phyloP scores from a whole-genome alignment of 495 filamentous ascomycete species.

The Penicillium bovifimosum region DNA sequence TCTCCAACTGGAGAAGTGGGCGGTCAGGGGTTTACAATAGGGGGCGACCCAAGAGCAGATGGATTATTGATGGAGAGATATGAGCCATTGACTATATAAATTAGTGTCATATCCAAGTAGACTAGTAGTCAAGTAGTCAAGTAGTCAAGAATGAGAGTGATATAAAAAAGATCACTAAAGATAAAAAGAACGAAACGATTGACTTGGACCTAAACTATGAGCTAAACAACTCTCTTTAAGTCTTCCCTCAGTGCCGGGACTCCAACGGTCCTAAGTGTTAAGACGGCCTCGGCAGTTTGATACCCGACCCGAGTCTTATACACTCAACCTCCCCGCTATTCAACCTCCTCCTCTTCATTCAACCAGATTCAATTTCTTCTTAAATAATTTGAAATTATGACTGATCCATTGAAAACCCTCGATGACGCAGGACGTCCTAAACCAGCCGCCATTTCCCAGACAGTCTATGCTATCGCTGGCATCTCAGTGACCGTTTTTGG shows the following conservation, averaged over 20 bases:
- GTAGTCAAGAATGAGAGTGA: no score
- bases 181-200: no score
- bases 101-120: no score
- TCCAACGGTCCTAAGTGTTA: no score
- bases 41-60: not conserved
- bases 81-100: no score
- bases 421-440: conserved; percentile 19
- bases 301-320: conserved; percentile 12
- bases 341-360: not conserved
- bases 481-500: conserved; percentile 75
- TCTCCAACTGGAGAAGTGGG: conserved; percentile 26
- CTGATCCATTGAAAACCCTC: conserved; percentile 34
- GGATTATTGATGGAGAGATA: no score
- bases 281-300: no score
- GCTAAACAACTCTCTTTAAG: no score
- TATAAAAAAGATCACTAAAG: no score
- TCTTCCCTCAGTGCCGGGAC: no score
- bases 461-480: conserved; percentile 64
- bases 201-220: no score
- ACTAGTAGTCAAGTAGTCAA: no score
- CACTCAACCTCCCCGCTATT: not conserved
- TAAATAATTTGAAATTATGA: conserved; percentile 21
- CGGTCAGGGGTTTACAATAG: conserved; percentile 13
- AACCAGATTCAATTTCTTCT: not conserved
- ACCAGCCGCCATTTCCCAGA: conserved; percentile 50